Evolutionary conservation across 2,329 filamentous ascomycete genomes (phyloP).

Genomic region (Orbilia oligospora): DNA sequence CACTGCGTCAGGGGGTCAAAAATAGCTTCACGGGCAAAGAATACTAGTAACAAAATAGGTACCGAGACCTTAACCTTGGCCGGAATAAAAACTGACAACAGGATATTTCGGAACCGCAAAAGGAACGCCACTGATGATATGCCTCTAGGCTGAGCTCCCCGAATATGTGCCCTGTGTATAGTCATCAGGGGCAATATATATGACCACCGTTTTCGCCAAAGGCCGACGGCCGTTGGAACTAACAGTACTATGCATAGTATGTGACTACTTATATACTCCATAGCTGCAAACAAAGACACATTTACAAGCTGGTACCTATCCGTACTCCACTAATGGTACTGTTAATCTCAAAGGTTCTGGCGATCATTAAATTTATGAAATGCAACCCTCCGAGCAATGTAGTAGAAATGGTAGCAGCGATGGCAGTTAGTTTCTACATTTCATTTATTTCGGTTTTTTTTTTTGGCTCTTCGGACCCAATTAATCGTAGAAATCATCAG

Average conservation of each 20-base stretch:
- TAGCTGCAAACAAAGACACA: background rate
- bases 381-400: conserved; percentile 31
- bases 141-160: background rate
- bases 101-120: background rate
- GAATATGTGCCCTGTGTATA: background rate
- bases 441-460: too few species aligned
- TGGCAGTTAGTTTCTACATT: too few species aligned
- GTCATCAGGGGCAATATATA: conserved; percentile 12
- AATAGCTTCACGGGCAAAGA: conserved; percentile 20
- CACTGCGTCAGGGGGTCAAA: conserved; percentile 17
- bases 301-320: conserved; percentile 11
- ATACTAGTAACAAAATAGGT: background rate
- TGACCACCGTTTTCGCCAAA: background rate
- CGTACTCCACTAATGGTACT: conserved; percentile 17
- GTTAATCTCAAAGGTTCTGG: conserved; percentile 16
- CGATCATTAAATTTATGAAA: conserved; percentile 16
- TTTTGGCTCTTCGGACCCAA: background rate
- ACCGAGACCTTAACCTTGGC: conserved; percentile 4
- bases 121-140: conserved; percentile 23
- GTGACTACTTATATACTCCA: too few species aligned
- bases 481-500: conserved; percentile 78
- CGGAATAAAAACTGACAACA: conserved; percentile 1
- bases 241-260: too few species aligned
- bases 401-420: too few species aligned
- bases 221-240: conserved; percentile 20